Conservation (phyloP, 2,329 filamentous ascomycete genomes). For the Phialocephala subalpina region DNA sequence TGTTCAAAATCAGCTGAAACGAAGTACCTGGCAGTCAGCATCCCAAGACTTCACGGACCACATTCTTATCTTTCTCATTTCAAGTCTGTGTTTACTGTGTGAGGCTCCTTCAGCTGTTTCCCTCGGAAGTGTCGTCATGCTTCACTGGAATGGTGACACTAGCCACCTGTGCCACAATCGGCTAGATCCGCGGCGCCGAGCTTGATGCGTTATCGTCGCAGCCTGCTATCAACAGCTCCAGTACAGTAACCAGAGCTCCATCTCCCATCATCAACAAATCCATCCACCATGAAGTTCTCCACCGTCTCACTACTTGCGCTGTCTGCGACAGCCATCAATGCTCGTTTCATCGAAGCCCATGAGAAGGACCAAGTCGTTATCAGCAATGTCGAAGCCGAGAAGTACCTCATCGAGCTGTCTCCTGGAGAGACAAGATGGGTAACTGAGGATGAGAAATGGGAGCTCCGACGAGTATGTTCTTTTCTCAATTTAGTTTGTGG, state of each 20-base stretch:
- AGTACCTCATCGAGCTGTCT: conserved; percentile 83
- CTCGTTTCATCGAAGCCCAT: conserved; percentile 62
- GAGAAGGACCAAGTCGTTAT: conserved; percentile 61
- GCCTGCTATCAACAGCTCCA: conserved; percentile 13
- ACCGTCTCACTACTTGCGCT: conserved; percentile 58
- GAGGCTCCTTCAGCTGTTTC: neutral
- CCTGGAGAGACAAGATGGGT: conserved; percentile 87
- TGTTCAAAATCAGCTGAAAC: neutral
- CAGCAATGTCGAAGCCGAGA: conserved; percentile 52
- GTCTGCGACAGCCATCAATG: conserved; percentile 59
- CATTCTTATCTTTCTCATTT: neutral
- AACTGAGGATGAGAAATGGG: conserved; percentile 95
- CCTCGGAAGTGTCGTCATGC: neutral
- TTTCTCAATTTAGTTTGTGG: neutral
- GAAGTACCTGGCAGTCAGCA: neutral
- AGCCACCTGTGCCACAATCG: conserved; percentile 1
- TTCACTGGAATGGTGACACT: neutral
- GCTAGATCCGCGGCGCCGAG: neutral
- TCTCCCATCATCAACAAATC: conserved; percentile 9
- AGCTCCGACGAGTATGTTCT: conserved; percentile 75
- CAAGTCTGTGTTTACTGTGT: neutral
- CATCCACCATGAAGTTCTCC: conserved; percentile 58
- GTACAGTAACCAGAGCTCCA: neutral
- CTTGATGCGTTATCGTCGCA: neutral
- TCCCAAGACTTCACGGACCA: neutral